These are phyloP conservation scores for Xylariales sp. DNA, from an alignment of 2,329 filamentous ascomycete genomes.

Conservation along the genomic window DNA sequence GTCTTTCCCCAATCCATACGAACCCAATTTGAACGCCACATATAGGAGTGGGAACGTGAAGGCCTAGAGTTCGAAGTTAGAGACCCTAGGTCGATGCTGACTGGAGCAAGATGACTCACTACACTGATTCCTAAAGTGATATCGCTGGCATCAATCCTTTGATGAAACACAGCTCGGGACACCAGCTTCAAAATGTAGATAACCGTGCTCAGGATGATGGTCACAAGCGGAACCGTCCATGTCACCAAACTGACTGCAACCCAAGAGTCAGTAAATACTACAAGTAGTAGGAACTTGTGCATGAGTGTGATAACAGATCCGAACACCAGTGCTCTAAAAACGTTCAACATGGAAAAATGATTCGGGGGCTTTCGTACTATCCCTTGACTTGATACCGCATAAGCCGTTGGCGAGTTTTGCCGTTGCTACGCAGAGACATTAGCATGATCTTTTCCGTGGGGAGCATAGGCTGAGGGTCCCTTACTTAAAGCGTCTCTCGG, in stretches of 20 bases:
- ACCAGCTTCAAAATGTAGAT: constrained; percentile 26
- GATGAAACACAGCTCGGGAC: constrained; percentile 25
- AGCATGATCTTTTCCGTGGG: not conserved
- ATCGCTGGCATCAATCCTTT: constrained; percentile 25
- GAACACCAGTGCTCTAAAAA: not conserved
- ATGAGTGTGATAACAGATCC: not conserved
- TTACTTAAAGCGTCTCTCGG: constrained; percentile 35
- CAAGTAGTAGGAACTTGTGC: not conserved
- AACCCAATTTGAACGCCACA: constrained; percentile 18
- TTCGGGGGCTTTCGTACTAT: constrained; percentile 16
- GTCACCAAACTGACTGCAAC: constrained; percentile 8
- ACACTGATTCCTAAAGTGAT: constrained; percentile 27
- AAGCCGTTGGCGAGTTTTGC: constrained; percentile 24
- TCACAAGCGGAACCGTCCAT: constrained; percentile 29
- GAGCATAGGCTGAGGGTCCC: not conserved
- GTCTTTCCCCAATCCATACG: constrained; percentile 27
- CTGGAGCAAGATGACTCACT: constrained; percentile 9
- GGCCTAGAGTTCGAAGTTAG: constrained; percentile 20
- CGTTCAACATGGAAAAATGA: not conserved
- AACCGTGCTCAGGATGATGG: constrained; percentile 24
- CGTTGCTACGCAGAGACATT: constrained; percentile 20
- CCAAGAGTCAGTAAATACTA: constrained; percentile 11
- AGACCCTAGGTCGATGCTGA: not conserved
- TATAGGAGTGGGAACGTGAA: constrained; percentile 30
- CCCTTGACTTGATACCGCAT: constrained; percentile 21